Evolutionary conservation across 169 alveolate genomes (phyloP), one percentile per base, ranked within the genome.

Genomic region (Cryptosporidium ubiquitum): DNA sequence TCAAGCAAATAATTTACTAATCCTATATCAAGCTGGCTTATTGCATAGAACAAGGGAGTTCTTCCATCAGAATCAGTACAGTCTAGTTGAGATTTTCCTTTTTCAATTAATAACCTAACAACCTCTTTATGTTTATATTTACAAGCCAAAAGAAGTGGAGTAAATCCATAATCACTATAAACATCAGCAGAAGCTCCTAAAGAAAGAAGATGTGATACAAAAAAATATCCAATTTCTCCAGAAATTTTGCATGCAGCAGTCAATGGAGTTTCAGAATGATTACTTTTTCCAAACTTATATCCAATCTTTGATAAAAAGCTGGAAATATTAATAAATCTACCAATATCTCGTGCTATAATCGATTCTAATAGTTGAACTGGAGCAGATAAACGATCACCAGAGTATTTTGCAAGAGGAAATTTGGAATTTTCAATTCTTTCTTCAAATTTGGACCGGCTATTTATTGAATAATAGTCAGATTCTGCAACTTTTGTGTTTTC

Each of bases 181-280:
- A 57, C 37, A 3, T 79, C 68, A n/a, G 35, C 89, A 18, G 74
- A 64, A 39, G 89, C 89, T 37, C 89, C 89, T 5, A 79, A 55
- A 16, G 89, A 79, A 12, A 79, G 75, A 40, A 79, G 89, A 35
- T 79, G 89, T 0, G 89, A 58, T 9, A 79, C 89, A 2, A 79
- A 64, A 16, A 79, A 79, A 26, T 79, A 79, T 0, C 89, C 89
- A 31, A 79, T 52, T 58, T 79, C 89, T n/a, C 89, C 89, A 7
- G 89, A 58, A 16, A 79, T 64, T 16, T 79, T 79, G 42, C 89
- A 79, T 37, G 89, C 89, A 3, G 89, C 73, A 12, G 89, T 79
- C 33, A 79, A 37, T 5, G 89, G 79, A 18, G 89, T 79, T 9
- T 79, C 89, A 26, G 89, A 79, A 49, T 79, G 75, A 16, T 64